phyloP scores from a whole-genome alignment of 805 yeast species.

The Priceomyces castillae region DNA sequence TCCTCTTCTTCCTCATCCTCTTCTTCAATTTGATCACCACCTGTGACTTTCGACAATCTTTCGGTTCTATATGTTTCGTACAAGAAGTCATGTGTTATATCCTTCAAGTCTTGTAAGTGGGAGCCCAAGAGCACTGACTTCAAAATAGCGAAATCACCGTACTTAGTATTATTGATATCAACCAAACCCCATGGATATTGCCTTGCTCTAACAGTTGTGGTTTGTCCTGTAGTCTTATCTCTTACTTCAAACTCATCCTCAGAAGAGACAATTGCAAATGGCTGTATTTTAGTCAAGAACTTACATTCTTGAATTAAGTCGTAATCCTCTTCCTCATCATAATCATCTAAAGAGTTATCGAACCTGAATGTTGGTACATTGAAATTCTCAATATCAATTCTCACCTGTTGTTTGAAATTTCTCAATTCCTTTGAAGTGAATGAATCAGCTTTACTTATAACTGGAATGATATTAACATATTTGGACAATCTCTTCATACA shows the following conservation, averaged over 20 bases:
- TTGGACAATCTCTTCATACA: conserved; percentile 67
- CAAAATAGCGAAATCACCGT: conserved; percentile 54
- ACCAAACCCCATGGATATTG: conserved; percentile 75
- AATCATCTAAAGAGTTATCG: conserved; percentile 44
- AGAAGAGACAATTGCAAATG: conserved; percentile 70
- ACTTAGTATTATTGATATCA: conserved; percentile 51
- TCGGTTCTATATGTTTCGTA: conserved; percentile 82
- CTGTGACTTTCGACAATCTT: conserved; percentile 60
- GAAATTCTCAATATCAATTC: conserved; percentile 60
- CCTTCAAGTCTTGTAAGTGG: conserved; percentile 80
- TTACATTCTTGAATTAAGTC: conserved; percentile 71
- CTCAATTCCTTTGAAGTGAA: conserved; percentile 64
- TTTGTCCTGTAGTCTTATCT: conserved; percentile 43
- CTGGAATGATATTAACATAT: conserved; percentile 80
- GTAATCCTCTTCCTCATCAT: conserved; percentile 73
- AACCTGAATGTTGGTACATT: conserved; percentile 79
- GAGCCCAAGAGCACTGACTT: conserved; percentile 75
- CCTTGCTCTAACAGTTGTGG: conserved; percentile 51
- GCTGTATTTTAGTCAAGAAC: conserved; percentile 61
- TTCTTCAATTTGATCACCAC: conserved; percentile 21
- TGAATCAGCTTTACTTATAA: conserved; percentile 77
- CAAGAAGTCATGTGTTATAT: conserved; percentile 69
- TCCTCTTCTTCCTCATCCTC: conserved; percentile 22
- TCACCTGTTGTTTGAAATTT: conserved; percentile 57
- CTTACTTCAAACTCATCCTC: conserved; percentile 51